A percentile compares a stretch with the other conserved stretches of the same genome.
Conservation (phyloP, 2,329 filamentous ascomycete genomes). For the Colletotrichum euphorbiae region DNA sequence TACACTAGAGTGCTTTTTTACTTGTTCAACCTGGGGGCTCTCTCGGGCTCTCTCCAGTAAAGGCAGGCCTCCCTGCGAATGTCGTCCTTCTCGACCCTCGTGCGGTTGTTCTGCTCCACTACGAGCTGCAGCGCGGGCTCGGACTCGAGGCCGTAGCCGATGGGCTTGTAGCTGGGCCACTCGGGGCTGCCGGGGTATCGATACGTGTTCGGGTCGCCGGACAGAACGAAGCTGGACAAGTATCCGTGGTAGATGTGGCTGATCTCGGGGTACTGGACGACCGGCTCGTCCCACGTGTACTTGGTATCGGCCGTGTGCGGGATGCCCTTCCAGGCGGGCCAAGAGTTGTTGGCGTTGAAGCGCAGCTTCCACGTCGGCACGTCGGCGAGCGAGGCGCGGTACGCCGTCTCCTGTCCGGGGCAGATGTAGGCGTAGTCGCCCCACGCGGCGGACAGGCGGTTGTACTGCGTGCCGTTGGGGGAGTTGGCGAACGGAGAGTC, state of each 20-base stretch:
- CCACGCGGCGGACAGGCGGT: constrained; percentile 57
- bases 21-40: constrained; percentile 50
- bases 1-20: constrained; percentile 38
- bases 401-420: constrained; percentile 57
- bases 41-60: constrained; percentile 51
- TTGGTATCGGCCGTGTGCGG: constrained; percentile 51
- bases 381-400: constrained; percentile 74
- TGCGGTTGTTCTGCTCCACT: constrained; percentile 46
- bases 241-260: constrained; percentile 61
- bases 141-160: constrained; percentile 43
- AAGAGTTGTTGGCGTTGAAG: constrained; percentile 78
- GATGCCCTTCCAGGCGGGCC: constrained; percentile 70
- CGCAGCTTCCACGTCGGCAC: constrained; percentile 78
- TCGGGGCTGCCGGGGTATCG: constrained; percentile 38
- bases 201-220: constrained; percentile 74
- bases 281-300: constrained; percentile 53
- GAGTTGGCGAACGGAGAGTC: constrained; percentile 51
- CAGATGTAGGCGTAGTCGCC: constrained; percentile 60
- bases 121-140: constrained; percentile 47
- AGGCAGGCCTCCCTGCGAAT: constrained; percentile 49
- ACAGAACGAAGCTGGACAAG: constrained; percentile 79
- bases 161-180: constrained; percentile 45
- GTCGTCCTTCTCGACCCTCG: constrained; percentile 48
- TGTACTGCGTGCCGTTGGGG: constrained; percentile 57
- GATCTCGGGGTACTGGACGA: constrained; percentile 51